Percentiles rank a stretch among this genome's conserved stretches.
Conservation (phyloP, 345 rosid species). For the Arabidopsis suecica region DNA sequence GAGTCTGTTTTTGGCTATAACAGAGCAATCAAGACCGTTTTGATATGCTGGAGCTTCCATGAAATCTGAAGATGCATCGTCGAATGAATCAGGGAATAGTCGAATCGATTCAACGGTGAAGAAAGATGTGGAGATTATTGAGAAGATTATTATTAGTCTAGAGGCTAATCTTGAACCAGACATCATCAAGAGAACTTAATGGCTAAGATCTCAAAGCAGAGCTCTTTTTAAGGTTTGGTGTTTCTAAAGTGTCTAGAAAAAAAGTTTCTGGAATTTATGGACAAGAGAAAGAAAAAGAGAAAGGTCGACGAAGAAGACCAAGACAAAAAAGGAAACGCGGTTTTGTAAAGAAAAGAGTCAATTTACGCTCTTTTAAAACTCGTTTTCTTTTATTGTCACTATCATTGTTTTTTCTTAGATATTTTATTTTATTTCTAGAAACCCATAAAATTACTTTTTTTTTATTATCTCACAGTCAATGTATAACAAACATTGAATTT, state of each 20-base stretch:
- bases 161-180: constrained; percentile 29
- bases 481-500: neutral
- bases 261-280: constrained; percentile 24
- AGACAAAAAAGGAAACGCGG: constrained; percentile 44
- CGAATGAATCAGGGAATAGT: constrained; percentile 35
- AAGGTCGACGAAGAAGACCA: constrained; percentile 41
- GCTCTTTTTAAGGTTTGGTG: constrained; percentile 14
- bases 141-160: constrained; percentile 36
- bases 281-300: constrained; percentile 15
- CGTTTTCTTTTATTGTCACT: constrained; percentile 34
- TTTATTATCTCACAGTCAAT: neutral
- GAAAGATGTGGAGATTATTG: constrained; percentile 29
- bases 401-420: constrained; percentile 17
- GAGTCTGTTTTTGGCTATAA: constrained; percentile 25
- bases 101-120: constrained; percentile 48
- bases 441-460: neutral
- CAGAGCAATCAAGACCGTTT: constrained; percentile 56
- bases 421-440: constrained; percentile 19
- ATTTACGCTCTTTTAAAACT: constrained; percentile 36
- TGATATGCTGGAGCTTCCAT: constrained; percentile 68
- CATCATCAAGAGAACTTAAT: constrained; percentile 28
- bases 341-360: constrained; percentile 39
- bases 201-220: constrained; percentile 9
- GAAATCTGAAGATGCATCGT: constrained; percentile 45
- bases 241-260: neutral